Evolutionary conservation across 2,329 filamentous ascomycete genomes (phyloP).

Genomic region (Raffaelea arxii): DNA sequence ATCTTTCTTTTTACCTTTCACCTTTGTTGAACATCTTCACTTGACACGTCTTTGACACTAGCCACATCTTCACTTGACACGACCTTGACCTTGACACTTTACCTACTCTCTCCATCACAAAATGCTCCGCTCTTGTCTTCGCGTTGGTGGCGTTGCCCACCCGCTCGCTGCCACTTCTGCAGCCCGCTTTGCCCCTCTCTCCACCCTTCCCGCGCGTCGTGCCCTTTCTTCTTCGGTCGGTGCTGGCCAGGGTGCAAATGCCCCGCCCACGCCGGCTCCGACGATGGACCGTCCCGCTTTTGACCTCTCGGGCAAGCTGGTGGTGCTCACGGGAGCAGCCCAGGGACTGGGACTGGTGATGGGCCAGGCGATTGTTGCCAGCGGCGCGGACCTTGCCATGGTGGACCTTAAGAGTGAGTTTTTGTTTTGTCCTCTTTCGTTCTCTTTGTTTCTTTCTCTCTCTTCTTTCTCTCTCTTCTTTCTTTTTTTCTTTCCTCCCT

Average conservation of each 20-base stretch:
- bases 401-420: conserved; percentile 82
- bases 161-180: too few relatives aligned
- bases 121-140: too few relatives aligned
- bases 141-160: too few relatives aligned
- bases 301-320: conserved; percentile 75
- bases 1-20: not conserved
- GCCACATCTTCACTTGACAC: too few relatives aligned
- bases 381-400: conserved; percentile 80
- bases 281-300: conserved; percentile 64
- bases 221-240: too few relatives aligned
- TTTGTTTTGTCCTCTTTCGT: too few relatives aligned
- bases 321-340: conserved; percentile 82
- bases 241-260: not conserved
- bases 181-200: too few relatives aligned
- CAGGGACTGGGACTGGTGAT: conserved; percentile 85
- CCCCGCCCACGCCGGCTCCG: conserved; percentile 36
- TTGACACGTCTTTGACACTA: too few relatives aligned
- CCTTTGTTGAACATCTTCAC: not conserved
- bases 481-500: too few relatives aligned
- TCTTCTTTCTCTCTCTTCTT: not conserved
- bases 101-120: too few relatives aligned
- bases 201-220: too few relatives aligned
- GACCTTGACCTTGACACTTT: too few relatives aligned
- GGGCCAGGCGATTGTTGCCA: conserved; percentile 82
- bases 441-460: not conserved